A percentile compares a stretch with the other conserved stretches of the same genome.
These are phyloP conservation scores for Onygenales sp. DNA, from an alignment of 2,329 filamentous ascomycete species.

Conservation along the genomic window DNA sequence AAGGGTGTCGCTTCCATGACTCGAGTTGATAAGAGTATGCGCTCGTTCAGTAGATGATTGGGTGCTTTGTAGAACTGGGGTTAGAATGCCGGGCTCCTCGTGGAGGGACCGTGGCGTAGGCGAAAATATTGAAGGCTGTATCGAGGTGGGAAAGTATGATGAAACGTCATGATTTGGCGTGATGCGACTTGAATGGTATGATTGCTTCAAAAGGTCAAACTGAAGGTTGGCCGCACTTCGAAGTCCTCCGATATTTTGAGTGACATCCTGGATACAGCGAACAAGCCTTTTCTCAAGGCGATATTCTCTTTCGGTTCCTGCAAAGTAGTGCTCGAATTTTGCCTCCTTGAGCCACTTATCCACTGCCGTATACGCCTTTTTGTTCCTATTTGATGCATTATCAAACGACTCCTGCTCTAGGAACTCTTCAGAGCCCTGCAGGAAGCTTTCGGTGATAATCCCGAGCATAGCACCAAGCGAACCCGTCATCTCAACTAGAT, in stretches of 20 bases:
- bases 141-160: not conserved
- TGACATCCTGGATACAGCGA: conserved; percentile 72
- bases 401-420: conserved; percentile 58
- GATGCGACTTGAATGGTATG: conserved; percentile 11
- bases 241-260: conserved; percentile 82
- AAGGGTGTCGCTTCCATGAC: conserved; percentile 6
- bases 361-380: conserved; percentile 58
- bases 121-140: conserved; percentile 6
- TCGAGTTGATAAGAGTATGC: conserved; percentile 1
- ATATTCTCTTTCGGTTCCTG: conserved; percentile 72
- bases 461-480: conserved; percentile 73
- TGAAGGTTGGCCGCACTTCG: conserved; percentile 84
- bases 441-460: conserved; percentile 71
- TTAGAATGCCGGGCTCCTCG: not conserved
- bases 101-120: not conserved
- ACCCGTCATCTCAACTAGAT: conserved; percentile 63
- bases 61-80: not conserved
- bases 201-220: conserved; percentile 70
- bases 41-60: not conserved
- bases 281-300: conserved; percentile 69
- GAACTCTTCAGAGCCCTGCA: conserved; percentile 73
- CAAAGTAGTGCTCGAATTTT: conserved; percentile 77
- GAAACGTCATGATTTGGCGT: conserved; percentile 10
- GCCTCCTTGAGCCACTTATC: conserved; percentile 73
- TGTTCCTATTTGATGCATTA: conserved; percentile 54